Conservation (phyloP, 192 early-diverging fungal genomes). For the Coemansia sp. region DNA sequence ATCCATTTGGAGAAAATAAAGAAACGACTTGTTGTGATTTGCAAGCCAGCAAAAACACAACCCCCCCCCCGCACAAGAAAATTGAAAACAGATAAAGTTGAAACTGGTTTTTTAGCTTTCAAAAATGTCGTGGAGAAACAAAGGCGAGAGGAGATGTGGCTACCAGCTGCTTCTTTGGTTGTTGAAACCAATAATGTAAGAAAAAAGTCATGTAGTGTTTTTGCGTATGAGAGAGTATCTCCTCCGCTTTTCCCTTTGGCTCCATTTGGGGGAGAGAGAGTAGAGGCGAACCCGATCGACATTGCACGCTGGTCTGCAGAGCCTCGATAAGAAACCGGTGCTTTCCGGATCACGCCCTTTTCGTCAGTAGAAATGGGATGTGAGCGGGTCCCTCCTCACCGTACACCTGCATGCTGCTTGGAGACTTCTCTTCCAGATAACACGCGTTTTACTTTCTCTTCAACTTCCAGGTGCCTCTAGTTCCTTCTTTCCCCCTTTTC, state of each 20-base stretch:
- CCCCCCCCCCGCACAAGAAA: not conserved
- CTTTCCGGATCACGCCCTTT: not conserved
- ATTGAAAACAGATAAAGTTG: not conserved
- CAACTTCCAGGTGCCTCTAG: not conserved
- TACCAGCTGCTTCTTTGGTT: not conserved
- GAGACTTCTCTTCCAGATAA: not conserved
- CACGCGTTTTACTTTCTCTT: constrained; percentile 4
- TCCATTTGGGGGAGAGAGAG: not conserved
- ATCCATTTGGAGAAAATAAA: not conserved
- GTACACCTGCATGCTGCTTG: not conserved
- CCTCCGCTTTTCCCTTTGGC: not conserved
- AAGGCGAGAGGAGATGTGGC: no score
- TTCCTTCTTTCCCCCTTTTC: not conserved
- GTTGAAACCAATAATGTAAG: not conserved
- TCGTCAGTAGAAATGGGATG: no score
- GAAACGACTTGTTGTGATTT: not conserved
- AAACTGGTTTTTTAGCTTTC: not conserved
- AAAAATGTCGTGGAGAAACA: no score
- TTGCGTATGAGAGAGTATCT: no score
- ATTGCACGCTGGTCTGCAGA: not conserved
- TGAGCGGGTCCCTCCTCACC: not conserved
- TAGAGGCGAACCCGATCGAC: not conserved
- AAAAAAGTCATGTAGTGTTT: not conserved
- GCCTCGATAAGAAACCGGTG: not conserved
- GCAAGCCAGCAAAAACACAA: not conserved